These are phyloP conservation scores for Stylonectria norvegica DNA, from an alignment of 2,329 filamentous ascomycete genomes.

Conservation along the genomic window DNA sequence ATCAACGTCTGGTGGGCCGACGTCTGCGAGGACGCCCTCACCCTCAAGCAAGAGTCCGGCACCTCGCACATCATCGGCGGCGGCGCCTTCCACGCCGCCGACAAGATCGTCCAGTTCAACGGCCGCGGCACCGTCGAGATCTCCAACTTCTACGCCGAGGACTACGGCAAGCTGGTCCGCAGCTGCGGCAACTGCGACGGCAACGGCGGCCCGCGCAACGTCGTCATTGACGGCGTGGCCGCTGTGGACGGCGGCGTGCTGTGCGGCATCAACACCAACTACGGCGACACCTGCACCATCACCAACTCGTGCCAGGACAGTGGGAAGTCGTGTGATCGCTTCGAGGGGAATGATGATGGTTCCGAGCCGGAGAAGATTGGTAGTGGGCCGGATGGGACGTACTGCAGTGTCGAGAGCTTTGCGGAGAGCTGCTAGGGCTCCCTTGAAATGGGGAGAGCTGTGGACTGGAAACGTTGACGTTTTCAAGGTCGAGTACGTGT, in stretches of 20 bases:
- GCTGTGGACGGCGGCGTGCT: constrained; percentile 23
- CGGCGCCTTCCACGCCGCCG: constrained; percentile 39
- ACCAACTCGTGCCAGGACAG: constrained; percentile 18
- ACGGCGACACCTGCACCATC: constrained; percentile 24
- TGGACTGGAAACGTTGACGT: not conserved
- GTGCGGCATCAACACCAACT: constrained; percentile 24
- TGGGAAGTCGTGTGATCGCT: constrained; percentile 20
- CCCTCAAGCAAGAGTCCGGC: constrained; percentile 36
- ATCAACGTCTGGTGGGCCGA: constrained; percentile 40
- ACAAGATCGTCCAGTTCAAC: constrained; percentile 44
- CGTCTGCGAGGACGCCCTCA: constrained; percentile 37
- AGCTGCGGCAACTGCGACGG: constrained; percentile 41
- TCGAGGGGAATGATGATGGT: constrained; percentile 16
- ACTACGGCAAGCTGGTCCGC: constrained; percentile 49
- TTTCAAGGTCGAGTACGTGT: not conserved
- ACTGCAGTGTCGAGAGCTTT: constrained; percentile 14
- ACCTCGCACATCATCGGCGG: constrained; percentile 41
- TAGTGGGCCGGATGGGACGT: constrained; percentile 17
- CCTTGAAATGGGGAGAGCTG: not conserved
- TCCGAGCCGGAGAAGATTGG: constrained; percentile 19
- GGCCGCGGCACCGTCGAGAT: constrained; percentile 38
- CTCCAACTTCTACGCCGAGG: constrained; percentile 24
- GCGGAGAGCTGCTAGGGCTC: constrained; percentile 13
- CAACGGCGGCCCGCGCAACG: constrained; percentile 18
- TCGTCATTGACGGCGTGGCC: constrained; percentile 16